phyloP scores from a whole-genome alignment of 768 basidiomycete species.

The Tremella mesenterica region DNA sequence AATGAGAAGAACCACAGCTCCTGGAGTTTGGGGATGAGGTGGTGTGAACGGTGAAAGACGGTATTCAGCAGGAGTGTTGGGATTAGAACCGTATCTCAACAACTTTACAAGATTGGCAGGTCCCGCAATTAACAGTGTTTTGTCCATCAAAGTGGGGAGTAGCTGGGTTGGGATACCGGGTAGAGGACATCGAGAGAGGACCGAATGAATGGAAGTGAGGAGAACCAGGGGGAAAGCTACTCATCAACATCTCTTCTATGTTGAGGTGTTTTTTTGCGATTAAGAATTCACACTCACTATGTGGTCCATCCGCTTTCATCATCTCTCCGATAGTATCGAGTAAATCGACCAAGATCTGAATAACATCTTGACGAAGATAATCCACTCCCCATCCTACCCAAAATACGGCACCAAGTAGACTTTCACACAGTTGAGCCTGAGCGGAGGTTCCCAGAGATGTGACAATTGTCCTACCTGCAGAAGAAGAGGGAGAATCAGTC shows the following conservation, averaged over 20 bases:
- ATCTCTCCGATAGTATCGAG: slow-evolving; percentile 13
- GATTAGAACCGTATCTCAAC: slow-evolving; percentile 15
- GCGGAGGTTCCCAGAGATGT: neutral
- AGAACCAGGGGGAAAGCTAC: slow-evolving; percentile 32
- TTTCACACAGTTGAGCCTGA: slow-evolving; percentile 25
- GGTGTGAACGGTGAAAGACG: slow-evolving; percentile 10
- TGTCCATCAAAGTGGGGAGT: slow-evolving; percentile 8
- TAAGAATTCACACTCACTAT: slow-evolving; percentile 24
- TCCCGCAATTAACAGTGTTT: slow-evolving; percentile 16
- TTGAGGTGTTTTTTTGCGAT: too few species aligned
- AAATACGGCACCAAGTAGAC: slow-evolving; percentile 24
- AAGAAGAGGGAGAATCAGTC: slow-evolving; percentile 16
- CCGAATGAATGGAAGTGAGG: slow-evolving; percentile 21
- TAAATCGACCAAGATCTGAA: slow-evolving; percentile 10
- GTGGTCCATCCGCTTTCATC: slow-evolving; percentile 9
- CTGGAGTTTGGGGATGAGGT: slow-evolving; percentile 22
- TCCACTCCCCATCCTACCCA: slow-evolving; percentile 24
- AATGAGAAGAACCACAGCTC: slow-evolving; percentile 21
- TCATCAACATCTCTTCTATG: neutral
- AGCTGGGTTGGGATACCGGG: slow-evolving; percentile 4
- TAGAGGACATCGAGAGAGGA: slow-evolving; percentile 19
- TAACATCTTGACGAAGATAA: slow-evolving; percentile 11
- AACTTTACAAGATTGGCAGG: slow-evolving; percentile 29
- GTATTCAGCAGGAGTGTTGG: slow-evolving; percentile 15
- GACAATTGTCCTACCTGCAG: slow-evolving; percentile 1